Base-by-base conservation (phyloP, 2,329 filamentous ascomycete genomes). In the Arachnomyces sp. region DNA sequence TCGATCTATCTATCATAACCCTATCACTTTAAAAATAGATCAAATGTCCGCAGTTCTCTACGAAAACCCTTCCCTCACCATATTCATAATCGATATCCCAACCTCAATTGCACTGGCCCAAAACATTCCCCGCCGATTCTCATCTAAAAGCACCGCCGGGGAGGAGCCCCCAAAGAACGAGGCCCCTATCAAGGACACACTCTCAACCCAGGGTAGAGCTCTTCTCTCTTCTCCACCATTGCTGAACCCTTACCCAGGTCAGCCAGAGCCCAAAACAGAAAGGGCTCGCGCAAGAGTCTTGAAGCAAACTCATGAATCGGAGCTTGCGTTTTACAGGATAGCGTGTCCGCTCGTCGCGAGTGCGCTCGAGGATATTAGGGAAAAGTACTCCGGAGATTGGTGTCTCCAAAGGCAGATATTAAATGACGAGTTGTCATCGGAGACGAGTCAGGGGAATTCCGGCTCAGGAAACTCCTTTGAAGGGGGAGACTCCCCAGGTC, bases 1-100 rank as follows among this genome's bases (percentile, higher is more conserved):
- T n/a, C 9, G 20, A 25, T 9, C 20, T 25, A 25, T 25, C 20
- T 9, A 9, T 25, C 20, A 25, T 25, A 25, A 25, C 5, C 5
- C 9, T 25, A 5, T 40, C 29, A 7, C 31, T 5, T 37, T 13
- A 36, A 36, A n/a, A 31, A 41, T n/a, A n/a, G n/a, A 5, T 25
- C 20, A 25, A 25, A 29, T 3, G 9, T 51, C 57, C 13, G 48
- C 61, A 11, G 69, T 79, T 30, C 59, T 81, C 32, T 78, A 73
- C 54, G 65, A 72, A 43, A 74, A 71, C 44, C 37, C 50, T 2
- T 51, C 61, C 3, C 43, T 56, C 6, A 68, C 66, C 4, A 51
- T 73, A 25, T 68, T 68, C 12, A 56, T 81, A 14, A 50, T 81
- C 20, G 77, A 81, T 50, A 71, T 79, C 7, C 77, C 78, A 2